phyloP scores from a whole-genome alignment of 148 eudicot species.

The Agrostemma githago region DNA sequence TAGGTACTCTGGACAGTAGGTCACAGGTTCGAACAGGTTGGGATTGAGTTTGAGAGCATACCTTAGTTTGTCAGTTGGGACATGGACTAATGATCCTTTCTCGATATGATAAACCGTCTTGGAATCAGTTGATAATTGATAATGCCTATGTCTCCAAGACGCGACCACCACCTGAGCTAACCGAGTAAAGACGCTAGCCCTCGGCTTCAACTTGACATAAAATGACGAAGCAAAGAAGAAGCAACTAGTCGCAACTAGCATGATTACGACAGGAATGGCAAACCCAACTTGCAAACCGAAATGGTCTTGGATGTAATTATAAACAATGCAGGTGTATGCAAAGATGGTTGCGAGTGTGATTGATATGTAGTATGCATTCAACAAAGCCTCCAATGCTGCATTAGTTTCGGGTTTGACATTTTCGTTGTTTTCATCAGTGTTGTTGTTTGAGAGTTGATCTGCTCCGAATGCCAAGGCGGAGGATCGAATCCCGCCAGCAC shows the following conservation, averaged over 20 bases:
- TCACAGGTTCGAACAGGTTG: too few relatives aligned
- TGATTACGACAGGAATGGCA: slow-evolving; percentile 31
- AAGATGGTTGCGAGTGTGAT: slow-evolving; percentile 19
- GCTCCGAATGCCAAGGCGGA: too few relatives aligned
- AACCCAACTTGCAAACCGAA: slow-evolving; percentile 41
- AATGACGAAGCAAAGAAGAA: slow-evolving; percentile 36
- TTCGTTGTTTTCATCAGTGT: too few relatives aligned
- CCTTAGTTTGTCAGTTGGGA: slow-evolving; percentile 37
- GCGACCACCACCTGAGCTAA: slow-evolving; percentile 30
- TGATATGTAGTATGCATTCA: too few relatives aligned
- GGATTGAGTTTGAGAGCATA: not conserved
- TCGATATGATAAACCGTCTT: slow-evolving; percentile 14
- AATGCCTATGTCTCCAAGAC: slow-evolving; percentile 28
- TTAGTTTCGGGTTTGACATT: too few relatives aligned
- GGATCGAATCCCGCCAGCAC: too few relatives aligned
- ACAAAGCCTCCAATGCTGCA: too few relatives aligned
- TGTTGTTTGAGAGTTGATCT: too few relatives aligned
- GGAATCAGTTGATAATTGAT: slow-evolving; percentile 2
- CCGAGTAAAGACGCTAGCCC: slow-evolving; percentile 28
- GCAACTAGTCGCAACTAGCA: slow-evolving; percentile 26
- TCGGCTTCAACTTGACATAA: slow-evolving; percentile 29
- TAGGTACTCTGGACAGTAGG: too few relatives aligned
- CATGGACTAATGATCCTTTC: slow-evolving; percentile 20
- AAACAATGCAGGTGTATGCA: slow-evolving; percentile 33
- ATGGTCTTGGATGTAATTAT: slow-evolving; percentile 50